These are phyloP conservation scores for Clonostachys sp. DNA, from an alignment of 2,329 filamentous ascomycete species.

Conservation along the genomic window DNA sequence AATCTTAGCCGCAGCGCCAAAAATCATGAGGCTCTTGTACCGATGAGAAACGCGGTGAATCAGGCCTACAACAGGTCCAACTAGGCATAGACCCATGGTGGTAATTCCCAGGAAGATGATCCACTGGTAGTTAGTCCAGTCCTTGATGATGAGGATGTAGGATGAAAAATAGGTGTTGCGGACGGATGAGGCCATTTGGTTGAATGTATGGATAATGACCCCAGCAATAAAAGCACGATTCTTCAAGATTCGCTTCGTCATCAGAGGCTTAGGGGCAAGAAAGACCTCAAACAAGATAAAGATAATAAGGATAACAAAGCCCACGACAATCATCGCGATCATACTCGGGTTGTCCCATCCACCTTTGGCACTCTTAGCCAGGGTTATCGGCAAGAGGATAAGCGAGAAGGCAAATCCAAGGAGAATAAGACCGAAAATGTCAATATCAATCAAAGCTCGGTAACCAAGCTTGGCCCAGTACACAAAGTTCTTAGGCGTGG, in stretches of 20 bases:
- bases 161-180: slow-evolving; percentile 29
- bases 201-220: slow-evolving; percentile 21
- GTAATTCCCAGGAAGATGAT: slow-evolving; percentile 32
- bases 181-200: slow-evolving; percentile 25
- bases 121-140: slow-evolving; percentile 34
- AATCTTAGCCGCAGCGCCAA: slow-evolving; percentile 25
- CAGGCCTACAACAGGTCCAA: slow-evolving; percentile 26
- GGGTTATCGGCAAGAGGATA: slow-evolving; percentile 60
- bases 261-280: slow-evolving; percentile 22
- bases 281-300: slow-evolving; percentile 26
- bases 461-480: slow-evolving; percentile 11
- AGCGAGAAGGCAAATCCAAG: slow-evolving; percentile 51
- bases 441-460: slow-evolving; percentile 49
- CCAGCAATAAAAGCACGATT: slow-evolving; percentile 23
- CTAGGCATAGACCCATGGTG: slow-evolving; percentile 28
- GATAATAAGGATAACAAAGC: slow-evolving; percentile 15
- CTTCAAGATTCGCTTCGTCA: slow-evolving; percentile 20
- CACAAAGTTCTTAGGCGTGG: background rate
- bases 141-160: slow-evolving; percentile 31
- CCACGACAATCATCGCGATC: slow-evolving; percentile 15
- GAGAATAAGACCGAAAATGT: slow-evolving; percentile 52
- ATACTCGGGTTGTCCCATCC: slow-evolving; percentile 24
- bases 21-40: slow-evolving; percentile 33
- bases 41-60: slow-evolving; percentile 28
- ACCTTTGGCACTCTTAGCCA: slow-evolving; percentile 29